Evolutionary conservation across 176 grass and related monocot species (phyloP).

Genomic region (Avena insularis): DNA sequence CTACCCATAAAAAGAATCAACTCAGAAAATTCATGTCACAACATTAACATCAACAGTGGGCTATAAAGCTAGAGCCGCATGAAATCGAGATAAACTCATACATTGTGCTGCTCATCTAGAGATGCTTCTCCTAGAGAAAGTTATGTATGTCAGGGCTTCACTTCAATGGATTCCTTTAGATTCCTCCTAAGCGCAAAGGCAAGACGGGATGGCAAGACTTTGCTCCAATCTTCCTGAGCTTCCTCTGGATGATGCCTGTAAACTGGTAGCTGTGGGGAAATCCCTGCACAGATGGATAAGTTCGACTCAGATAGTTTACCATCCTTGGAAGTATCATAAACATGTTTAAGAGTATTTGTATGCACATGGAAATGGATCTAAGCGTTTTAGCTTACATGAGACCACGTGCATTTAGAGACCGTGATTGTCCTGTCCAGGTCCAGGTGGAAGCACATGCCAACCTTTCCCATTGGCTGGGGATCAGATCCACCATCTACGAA

Average conservation of each 20-base stretch:
- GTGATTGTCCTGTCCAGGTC: constrained; percentile 77
- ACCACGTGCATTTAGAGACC: constrained; percentile 80
- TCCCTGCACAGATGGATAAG: constrained; percentile 54
- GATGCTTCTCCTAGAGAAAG: not conserved
- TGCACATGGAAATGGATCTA: not conserved
- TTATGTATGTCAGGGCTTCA: not conserved
- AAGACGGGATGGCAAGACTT: constrained; percentile 85
- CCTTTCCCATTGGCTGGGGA: constrained; percentile 89
- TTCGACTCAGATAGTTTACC: not conserved
- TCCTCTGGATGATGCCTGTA: constrained; percentile 79
- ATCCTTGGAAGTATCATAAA: not conserved
- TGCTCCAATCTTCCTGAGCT: constrained; percentile 82
- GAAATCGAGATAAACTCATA: not conserved
- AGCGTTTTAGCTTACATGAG: constrained; percentile 61
- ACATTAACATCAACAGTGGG: not conserved
- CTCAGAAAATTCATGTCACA: not conserved
- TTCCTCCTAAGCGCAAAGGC: constrained; percentile 81
- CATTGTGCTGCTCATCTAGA: not conserved
- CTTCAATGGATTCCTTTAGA: constrained; percentile 68
- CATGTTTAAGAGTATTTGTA: not conserved
- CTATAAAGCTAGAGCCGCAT: constrained; percentile 8
- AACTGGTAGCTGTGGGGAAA: constrained; percentile 33
- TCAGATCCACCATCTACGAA: constrained; percentile 80
- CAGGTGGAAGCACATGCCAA: constrained; percentile 92
- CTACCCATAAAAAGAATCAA: constrained; percentile 20